These are phyloP conservation scores for Hanseniaspora guilliermondii DNA, from an alignment of 805 yeast species.

Conservation along the genomic window DNA sequence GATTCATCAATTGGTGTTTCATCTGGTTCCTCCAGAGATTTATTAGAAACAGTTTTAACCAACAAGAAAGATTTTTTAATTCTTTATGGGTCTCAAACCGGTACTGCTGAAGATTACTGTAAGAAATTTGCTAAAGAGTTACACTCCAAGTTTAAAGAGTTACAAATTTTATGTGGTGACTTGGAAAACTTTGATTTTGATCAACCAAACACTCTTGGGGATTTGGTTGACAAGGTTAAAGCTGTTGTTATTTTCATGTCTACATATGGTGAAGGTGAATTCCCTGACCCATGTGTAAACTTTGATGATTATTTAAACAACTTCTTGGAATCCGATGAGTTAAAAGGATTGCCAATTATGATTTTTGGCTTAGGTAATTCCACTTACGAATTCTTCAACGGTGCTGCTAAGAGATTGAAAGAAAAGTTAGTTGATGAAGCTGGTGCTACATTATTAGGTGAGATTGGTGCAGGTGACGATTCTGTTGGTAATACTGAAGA, in stretches of 20 bases:
- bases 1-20: slow-evolving; percentile 28
- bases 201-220: slow-evolving; percentile 35
- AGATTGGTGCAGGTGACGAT: slow-evolving; percentile 88
- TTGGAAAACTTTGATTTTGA: slow-evolving; percentile 81
- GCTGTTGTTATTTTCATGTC: slow-evolving; percentile 72
- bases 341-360: slow-evolving; percentile 51
- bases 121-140: slow-evolving; percentile 82
- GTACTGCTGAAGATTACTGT: slow-evolving; percentile 96
- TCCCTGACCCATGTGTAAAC: slow-evolving; percentile 83
- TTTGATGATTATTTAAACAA: slow-evolving; percentile 57
- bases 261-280: slow-evolving; percentile 97
- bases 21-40: slow-evolving; percentile 39
- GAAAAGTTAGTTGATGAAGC: slow-evolving; percentile 41
- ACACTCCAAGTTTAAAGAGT: slow-evolving; percentile 55
- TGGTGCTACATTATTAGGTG: slow-evolving; percentile 63
- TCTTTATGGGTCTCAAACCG: slow-evolving; percentile 91
- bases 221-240: slow-evolving; percentile 38
- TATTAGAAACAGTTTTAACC: slow-evolving; percentile 43
- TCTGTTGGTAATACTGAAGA: slow-evolving; percentile 92
- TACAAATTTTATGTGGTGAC: slow-evolving; percentile 76
- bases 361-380: slow-evolving; percentile 90
- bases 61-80: slow-evolving; percentile 67
- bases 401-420: slow-evolving; percentile 54
- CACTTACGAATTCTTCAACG: slow-evolving; percentile 85
- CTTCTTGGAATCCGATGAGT: slow-evolving; percentile 38